These are phyloP conservation scores for Martiniozyma asiatica DNA, from an alignment of 1,139 yeast species.

Conservation along the genomic window DNA sequence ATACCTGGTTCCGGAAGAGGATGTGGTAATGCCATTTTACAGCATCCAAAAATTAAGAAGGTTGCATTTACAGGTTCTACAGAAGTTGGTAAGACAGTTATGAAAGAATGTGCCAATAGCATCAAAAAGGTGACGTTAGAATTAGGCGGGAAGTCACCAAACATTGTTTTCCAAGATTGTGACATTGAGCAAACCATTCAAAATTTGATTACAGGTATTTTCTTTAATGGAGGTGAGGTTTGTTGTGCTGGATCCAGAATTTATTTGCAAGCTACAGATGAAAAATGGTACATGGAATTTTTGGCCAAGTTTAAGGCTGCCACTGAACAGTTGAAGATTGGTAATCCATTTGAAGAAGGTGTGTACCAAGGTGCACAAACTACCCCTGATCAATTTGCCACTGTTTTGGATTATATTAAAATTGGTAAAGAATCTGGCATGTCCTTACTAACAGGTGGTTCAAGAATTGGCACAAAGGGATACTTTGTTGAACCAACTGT, in stretches of 20 bases:
- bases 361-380: conserved; percentile 57
- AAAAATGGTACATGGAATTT: conserved; percentile 37
- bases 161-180: conserved; percentile 77
- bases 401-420: conserved; percentile 56
- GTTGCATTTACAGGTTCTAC: conserved; percentile 91
- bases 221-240: conserved; percentile 70
- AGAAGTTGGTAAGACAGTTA: conserved; percentile 64
- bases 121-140: conserved; percentile 79
- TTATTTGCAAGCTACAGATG: conserved; percentile 36
- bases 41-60: conserved; percentile 56
- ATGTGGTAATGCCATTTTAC: conserved; percentile 62
- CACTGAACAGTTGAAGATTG: conserved; percentile 77
- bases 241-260: conserved; percentile 44
- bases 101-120: conserved; percentile 66
- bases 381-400: conserved; percentile 59
- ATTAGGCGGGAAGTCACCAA: conserved; percentile 91
- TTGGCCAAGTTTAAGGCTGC: conserved; percentile 64
- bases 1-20: conserved; percentile 64
- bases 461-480: conserved; percentile 46
- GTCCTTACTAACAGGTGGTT: conserved; percentile 49
- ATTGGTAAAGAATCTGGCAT: conserved; percentile 56
- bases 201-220: conserved; percentile 57
- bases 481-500: conserved; percentile 72
- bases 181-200: conserved; percentile 66
- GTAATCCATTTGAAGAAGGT: conserved; percentile 65